Percentiles rank a stretch among this genome's conserved stretches.
These are phyloP conservation scores for Dillenia suffruticosa DNA, from an alignment of 164 flowering plant genomes.

Conservation along the genomic window DNA sequence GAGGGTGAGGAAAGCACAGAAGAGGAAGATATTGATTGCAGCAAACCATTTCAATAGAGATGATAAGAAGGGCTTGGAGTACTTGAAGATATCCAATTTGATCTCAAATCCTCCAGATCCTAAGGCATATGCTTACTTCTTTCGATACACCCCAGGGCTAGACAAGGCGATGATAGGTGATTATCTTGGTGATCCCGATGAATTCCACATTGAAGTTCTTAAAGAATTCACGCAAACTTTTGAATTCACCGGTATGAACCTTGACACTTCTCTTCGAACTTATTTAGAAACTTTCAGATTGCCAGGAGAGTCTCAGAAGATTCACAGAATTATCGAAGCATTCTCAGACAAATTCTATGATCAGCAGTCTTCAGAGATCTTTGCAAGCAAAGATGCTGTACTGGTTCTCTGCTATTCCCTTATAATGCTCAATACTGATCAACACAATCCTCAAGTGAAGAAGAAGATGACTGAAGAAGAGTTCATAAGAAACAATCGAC, in stretches of 20 bases:
- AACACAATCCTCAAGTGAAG: slow-evolving; percentile 93
- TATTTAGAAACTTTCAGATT: slow-evolving; percentile 77
- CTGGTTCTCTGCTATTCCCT: slow-evolving; percentile 78
- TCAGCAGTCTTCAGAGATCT: slow-evolving; percentile 62
- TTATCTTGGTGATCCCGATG: slow-evolving; percentile 87
- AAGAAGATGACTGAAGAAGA: slow-evolving; percentile 99
- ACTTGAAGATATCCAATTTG: slow-evolving; percentile 45
- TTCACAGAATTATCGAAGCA: slow-evolving; percentile 78
- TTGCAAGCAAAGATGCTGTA: slow-evolving; percentile 79
- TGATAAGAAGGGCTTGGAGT: slow-evolving; percentile 86
- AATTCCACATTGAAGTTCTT: slow-evolving; percentile 68
- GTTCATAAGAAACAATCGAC: slow-evolving; percentile 88
- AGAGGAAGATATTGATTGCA: slow-evolving; percentile 72
- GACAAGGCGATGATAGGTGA: slow-evolving; percentile 81
- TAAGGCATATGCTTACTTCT: slow-evolving; percentile 60
- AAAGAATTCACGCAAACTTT: slow-evolving; percentile 76
- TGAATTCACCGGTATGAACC: slow-evolving; percentile 68
- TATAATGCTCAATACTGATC: slow-evolving; percentile 97
- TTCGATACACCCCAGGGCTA: slow-evolving; percentile 59
- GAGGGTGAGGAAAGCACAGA: slow-evolving; percentile 62
- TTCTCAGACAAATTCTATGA: slow-evolving; percentile 83
- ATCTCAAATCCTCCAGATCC: slow-evolving; percentile 73
- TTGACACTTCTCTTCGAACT: slow-evolving; percentile 75
- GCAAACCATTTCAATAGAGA: slow-evolving; percentile 79
- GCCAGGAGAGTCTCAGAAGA: slow-evolving; percentile 97